phyloP scores from a whole-genome alignment of 164 flowering plant genomes.

The Magnolia officinalis region DNA sequence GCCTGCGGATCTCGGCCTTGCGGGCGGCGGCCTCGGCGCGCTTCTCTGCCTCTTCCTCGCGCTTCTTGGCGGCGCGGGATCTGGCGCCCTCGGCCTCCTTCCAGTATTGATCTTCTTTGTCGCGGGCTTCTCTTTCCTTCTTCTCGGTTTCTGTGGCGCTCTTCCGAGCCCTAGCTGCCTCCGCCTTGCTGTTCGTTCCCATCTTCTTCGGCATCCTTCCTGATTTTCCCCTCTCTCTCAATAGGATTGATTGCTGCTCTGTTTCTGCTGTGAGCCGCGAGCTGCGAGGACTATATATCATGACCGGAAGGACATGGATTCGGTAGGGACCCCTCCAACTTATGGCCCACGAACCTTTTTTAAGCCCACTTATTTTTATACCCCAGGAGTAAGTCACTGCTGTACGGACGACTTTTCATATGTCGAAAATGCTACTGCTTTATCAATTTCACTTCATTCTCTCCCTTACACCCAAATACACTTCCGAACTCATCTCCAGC shows the following conservation, averaged over 20 bases:
- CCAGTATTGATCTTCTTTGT: constrained; percentile 93
- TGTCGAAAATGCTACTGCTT: too few species aligned
- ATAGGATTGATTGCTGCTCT: neutral
- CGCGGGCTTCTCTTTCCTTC: constrained; percentile 56
- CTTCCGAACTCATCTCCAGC: too few species aligned
- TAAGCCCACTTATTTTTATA: too few species aligned
- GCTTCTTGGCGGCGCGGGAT: constrained; percentile 78
- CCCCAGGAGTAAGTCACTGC: too few species aligned
- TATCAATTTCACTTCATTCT: too few species aligned
- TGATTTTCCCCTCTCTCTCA: neutral
- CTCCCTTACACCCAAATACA: too few species aligned
- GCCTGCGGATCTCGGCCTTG: constrained; percentile 66
- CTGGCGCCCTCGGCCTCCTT: constrained; percentile 80
- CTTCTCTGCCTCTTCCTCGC: constrained; percentile 89
- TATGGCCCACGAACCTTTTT: too few species aligned
- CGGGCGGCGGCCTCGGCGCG: constrained; percentile 74
- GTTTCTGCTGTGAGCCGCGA: neutral
- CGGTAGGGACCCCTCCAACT: too few species aligned
- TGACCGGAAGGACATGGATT: too few species aligned
- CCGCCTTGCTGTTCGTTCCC: constrained; percentile 94
- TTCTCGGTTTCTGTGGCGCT: constrained; percentile 67
- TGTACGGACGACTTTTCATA: too few species aligned
- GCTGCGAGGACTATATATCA: neutral
- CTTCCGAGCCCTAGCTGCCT: constrained; percentile 78
- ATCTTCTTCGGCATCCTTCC: constrained; percentile 85